Conservation (phyloP, 257 asterid genomes). For the Nicotiana attenuata region DNA sequence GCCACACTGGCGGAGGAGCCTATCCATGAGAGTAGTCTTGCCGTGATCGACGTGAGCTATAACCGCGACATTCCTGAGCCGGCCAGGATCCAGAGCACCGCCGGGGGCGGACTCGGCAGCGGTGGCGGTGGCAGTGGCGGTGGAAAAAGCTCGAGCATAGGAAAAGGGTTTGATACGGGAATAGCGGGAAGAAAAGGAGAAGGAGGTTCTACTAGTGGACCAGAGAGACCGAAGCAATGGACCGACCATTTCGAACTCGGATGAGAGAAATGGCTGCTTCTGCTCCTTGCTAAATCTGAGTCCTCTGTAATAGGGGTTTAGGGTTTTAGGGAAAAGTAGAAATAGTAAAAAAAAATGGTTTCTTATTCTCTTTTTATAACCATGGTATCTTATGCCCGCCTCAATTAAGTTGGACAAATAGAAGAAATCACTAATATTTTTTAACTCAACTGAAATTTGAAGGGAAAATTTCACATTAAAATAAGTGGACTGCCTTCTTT, state of each 20-base stretch:
- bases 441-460: too few species aligned
- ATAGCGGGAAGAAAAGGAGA: slow-evolving; percentile 18
- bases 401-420: too few species aligned
- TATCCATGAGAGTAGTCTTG: slow-evolving; percentile 96
- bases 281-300: not conserved
- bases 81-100: slow-evolving; percentile 51
- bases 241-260: slow-evolving; percentile 42
- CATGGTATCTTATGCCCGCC: too few species aligned
- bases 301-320: slow-evolving; percentile 1
- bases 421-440: too few species aligned
- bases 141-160: slow-evolving; percentile 43
- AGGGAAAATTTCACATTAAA: too few species aligned
- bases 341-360: too few species aligned
- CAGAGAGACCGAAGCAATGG: slow-evolving; percentile 59
- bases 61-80: slow-evolving; percentile 86
- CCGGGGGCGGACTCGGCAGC: slow-evolving; percentile 22
- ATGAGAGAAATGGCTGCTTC: not conserved
- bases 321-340: slow-evolving; percentile 2
- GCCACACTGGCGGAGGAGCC: slow-evolving; percentile 96
- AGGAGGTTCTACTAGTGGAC: slow-evolving; percentile 39
- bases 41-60: slow-evolving; percentile 99
- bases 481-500: too few species aligned
- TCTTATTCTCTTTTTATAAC: too few species aligned
- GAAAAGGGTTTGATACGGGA: slow-evolving; percentile 22
- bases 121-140: slow-evolving; percentile 41